Conservation (phyloP, 345 rosid species). For the Populus nigra region DNA sequence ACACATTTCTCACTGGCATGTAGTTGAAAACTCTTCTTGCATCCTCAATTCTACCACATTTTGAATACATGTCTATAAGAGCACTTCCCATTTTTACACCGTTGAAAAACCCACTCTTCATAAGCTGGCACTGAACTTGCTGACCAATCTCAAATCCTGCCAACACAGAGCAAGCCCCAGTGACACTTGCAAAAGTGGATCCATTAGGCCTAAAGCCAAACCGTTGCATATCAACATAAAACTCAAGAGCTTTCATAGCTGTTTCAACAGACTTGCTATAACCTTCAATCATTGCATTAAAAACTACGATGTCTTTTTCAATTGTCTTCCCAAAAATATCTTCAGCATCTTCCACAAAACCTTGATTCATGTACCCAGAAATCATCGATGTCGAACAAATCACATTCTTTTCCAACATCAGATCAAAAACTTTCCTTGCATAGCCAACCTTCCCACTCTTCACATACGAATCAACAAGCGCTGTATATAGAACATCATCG, state of each 20-base stretch:
- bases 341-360: conserved; percentile 56
- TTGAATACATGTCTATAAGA: conserved; percentile 83
- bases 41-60: conserved; percentile 69
- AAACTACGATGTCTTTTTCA: conserved; percentile 74
- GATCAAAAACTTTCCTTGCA: conserved; percentile 73
- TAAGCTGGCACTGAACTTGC: conserved; percentile 71
- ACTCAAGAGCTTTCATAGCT: conserved; percentile 48
- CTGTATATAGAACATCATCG: conserved; percentile 77
- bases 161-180: conserved; percentile 80
- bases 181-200: conserved; percentile 73
- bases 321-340: conserved; percentile 48
- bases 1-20: conserved; percentile 70
- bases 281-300: conserved; percentile 93
- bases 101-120: conserved; percentile 47
- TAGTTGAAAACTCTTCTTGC: conserved; percentile 56
- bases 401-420: conserved; percentile 59
- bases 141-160: conserved; percentile 58
- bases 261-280: conserved; percentile 62
- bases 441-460: conserved; percentile 53
- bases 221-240: conserved; percentile 66
- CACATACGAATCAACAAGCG: conserved; percentile 72
- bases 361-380: conserved; percentile 77
- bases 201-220: conserved; percentile 55
- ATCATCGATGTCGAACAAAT: conserved; percentile 88
- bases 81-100: conserved; percentile 83